Percentiles rank a stretch among this genome's conserved stretches.
Conservation (phyloP, 2,329 filamentous ascomycete genomes). For the Parafenestella ontariensis region DNA sequence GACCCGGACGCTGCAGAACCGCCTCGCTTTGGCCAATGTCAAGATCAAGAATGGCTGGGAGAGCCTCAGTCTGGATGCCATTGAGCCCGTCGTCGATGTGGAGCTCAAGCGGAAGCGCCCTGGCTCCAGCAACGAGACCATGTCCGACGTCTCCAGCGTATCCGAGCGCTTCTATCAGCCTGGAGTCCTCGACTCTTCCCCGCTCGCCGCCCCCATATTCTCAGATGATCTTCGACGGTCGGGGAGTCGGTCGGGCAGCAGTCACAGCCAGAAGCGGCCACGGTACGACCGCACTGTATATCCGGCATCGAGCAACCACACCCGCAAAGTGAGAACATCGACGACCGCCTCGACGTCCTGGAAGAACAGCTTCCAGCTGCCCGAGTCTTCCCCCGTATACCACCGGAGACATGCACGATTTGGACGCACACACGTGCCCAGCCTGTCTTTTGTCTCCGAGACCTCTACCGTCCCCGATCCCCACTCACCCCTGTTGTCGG, state of each 20-base stretch:
- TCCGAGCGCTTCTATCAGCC: conserved; percentile 77
- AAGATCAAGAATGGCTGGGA: conserved; percentile 97
- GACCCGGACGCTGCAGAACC: conserved; percentile 89
- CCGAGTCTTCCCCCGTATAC: conserved; percentile 87
- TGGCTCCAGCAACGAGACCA: conserved; percentile 70
- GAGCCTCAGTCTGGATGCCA: conserved; percentile 82
- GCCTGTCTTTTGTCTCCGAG: conserved; percentile 80
- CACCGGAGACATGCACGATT: conserved; percentile 77
- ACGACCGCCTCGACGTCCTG: conserved; percentile 68
- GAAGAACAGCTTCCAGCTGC: conserved; percentile 78
- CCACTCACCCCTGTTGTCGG: conserved; percentile 66
- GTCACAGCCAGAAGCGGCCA: conserved; percentile 48
- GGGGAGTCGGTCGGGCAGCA: conserved; percentile 66
- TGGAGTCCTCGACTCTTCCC: conserved; percentile 79
- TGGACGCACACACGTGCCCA: conserved; percentile 70
- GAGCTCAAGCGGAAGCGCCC: conserved; percentile 77
- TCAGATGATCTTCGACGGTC: conserved; percentile 74
- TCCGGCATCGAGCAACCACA: conserved; percentile 61
- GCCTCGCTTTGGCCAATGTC: conserved; percentile 93
- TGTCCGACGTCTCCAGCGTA: conserved; percentile 85
- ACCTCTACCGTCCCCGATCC: conserved; percentile 70
- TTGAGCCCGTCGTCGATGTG: conserved; percentile 84
- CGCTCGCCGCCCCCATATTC: conserved; percentile 81
- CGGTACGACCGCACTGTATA: conserved; percentile 42
- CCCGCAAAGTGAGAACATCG: conserved; percentile 70